phyloP scores from a whole-genome alignment of 441 rosid species.

The Arabidopsis lyrata region DNA sequence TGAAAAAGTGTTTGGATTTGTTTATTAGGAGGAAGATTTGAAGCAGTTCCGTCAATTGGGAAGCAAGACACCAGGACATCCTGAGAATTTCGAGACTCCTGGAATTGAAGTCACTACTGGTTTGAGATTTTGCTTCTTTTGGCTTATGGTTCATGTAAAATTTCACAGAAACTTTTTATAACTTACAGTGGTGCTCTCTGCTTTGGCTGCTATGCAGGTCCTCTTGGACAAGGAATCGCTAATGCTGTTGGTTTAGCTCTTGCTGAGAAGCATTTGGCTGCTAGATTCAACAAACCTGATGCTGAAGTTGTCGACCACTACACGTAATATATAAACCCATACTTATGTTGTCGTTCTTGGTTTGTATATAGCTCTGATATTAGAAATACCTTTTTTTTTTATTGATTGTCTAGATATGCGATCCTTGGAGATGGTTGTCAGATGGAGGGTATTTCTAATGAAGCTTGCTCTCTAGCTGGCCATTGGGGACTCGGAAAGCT shows the following conservation, averaged over 20 bases:
- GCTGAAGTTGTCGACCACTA: slow-evolving; percentile 89
- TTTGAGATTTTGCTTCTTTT: slow-evolving; percentile 43
- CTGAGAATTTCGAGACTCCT: slow-evolving; percentile 98
- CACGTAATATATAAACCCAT: slow-evolving; percentile 56
- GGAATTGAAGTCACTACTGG: slow-evolving; percentile 99
- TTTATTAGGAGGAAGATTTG: slow-evolving; percentile 86
- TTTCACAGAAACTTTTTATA: background rate
- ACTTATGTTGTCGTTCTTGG: slow-evolving; percentile 4
- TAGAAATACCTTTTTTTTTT: slow-evolving; percentile 6
- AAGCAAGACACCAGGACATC: slow-evolving; percentile 98
- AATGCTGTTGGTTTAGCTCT: slow-evolving; percentile 99
- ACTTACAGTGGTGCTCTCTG: slow-evolving; percentile 9
- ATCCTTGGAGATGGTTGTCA: slow-evolving; percentile 72
- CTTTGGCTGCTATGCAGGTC: slow-evolving; percentile 60
- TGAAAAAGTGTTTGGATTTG: slow-evolving; percentile 17
- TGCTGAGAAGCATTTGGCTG: slow-evolving; percentile 96
- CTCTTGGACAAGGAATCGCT: slow-evolving; percentile 98
- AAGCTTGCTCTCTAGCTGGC: slow-evolving; percentile 64
- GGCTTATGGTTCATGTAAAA: slow-evolving; percentile 8
- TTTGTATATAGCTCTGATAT: background rate
- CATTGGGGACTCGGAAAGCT: slow-evolving; percentile 73
- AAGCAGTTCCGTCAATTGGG: slow-evolving; percentile 94
- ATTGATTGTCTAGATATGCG: slow-evolving; percentile 44
- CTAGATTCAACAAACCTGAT: slow-evolving; percentile 95
- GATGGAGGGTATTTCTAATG: slow-evolving; percentile 70